Evolutionary conservation across 2,329 filamentous ascomycete species (phyloP).

Genomic region (Xylaria sp.): DNA sequence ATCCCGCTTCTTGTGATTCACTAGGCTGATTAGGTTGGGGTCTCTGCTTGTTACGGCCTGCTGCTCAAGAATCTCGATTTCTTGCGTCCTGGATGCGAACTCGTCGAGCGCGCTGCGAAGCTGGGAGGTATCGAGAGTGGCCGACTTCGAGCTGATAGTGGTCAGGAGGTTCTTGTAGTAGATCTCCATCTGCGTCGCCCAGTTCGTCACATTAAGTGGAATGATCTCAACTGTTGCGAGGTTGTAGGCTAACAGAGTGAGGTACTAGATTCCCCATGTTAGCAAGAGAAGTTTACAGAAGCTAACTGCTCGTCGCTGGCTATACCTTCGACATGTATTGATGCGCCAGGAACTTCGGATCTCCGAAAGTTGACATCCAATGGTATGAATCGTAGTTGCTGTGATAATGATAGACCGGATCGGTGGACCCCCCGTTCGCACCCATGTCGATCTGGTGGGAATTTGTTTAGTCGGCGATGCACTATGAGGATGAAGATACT

Average conservation of each 20-base stretch:
- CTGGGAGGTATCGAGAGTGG: slow-evolving; percentile 53
- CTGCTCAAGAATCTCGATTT: slow-evolving; percentile 50
- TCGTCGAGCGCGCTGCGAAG: slow-evolving; percentile 54
- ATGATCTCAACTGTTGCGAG: slow-evolving; percentile 54
- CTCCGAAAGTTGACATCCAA: slow-evolving; percentile 86
- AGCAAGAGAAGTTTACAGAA: not conserved
- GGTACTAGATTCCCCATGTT: slow-evolving; percentile 47
- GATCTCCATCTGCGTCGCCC: slow-evolving; percentile 53
- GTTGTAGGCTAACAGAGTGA: slow-evolving; percentile 55
- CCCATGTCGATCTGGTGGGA: slow-evolving; percentile 66
- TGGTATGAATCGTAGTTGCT: slow-evolving; percentile 84
- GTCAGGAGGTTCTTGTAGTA: slow-evolving; percentile 54
- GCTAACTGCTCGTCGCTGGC: not conserved
- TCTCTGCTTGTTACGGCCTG: slow-evolving; percentile 48
- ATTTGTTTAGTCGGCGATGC: slow-evolving; percentile 23
- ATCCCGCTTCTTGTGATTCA: slow-evolving; percentile 61
- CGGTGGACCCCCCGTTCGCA: slow-evolving; percentile 56
- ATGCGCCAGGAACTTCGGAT: slow-evolving; percentile 72
- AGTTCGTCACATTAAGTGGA: slow-evolving; percentile 56
- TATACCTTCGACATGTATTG: slow-evolving; percentile 65
- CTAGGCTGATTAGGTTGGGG: slow-evolving; percentile 49
- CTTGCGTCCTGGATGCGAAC: slow-evolving; percentile 51
- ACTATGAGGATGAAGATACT: slow-evolving; percentile 50
- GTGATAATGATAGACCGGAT: slow-evolving; percentile 80
- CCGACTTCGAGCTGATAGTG: slow-evolving; percentile 48